Base-by-base conservation (phyloP, 495 filamentous ascomycete genomes). In the Letharia lupina region DNA sequence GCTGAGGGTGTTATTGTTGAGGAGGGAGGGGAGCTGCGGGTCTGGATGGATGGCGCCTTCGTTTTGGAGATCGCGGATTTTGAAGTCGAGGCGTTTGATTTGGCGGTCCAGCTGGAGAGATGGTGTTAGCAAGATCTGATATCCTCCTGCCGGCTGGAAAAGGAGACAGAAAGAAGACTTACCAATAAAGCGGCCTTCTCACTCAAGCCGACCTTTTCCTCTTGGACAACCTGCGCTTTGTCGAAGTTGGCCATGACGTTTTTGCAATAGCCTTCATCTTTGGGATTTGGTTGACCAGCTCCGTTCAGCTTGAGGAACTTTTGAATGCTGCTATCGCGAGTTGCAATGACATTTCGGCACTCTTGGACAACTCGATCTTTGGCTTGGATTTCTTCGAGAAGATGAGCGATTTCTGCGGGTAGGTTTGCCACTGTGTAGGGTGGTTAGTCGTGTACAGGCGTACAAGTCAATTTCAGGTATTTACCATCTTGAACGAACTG, bases 351-450 rank as follows among this genome's bases (percentile, higher is more conserved):
- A 52, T 80, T 80, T 50, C 89, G 80, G 71, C 87, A 89, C 45
- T 93, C 89, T 70, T 88, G 82, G 71, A 93, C 88, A 48, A 83
- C 76, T 63, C 85, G 84, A 73, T 98, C 93, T 77, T 97, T 97
- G 66, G 91, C 90, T 71, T 88, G 84, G 41, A 98, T 91, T 77
- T 98, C 94, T 72, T 97, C 94, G 75, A 96, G 89, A 69, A 96
- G 79, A 79, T 96, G 93, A 44, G 87, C 86, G 64, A 98, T 89
- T 76, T 98, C 94, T 16, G 89, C 89, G 23, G 94, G 93, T 11
- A 97, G 81, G 71, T 97, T 98, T 41, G 93, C 89, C 40, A 89
- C 87, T 81, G 78, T 72, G 18, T 39, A 33, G 9, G 13, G 20
- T 33, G 41, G 48, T 74, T n/a, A 70, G 68, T 67, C 40, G 62